Percentiles rank a stretch among this genome's conserved stretches.
Conservation (phyloP, 2,329 filamentous ascomycete species). For the Thielaviopsis populi region DNA sequence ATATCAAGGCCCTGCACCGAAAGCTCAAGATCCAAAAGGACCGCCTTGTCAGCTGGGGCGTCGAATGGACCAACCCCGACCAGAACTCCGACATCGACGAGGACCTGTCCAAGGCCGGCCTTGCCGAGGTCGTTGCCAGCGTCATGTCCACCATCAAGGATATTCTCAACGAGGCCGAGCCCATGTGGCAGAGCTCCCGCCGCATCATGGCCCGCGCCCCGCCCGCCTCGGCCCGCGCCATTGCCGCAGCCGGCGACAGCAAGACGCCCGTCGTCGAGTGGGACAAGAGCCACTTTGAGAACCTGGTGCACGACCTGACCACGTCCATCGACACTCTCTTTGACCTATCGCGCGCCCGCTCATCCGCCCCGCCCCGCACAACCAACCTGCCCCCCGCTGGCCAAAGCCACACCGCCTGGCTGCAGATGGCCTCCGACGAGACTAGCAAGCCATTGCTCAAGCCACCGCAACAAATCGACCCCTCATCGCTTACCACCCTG, state of each 20-base stretch:
- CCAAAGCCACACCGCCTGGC: constrained; percentile 19
- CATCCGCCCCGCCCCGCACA: constrained; percentile 26
- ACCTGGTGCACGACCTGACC: constrained; percentile 58
- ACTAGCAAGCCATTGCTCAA: constrained; percentile 41
- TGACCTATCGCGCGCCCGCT: constrained; percentile 54
- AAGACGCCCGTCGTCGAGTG: constrained; percentile 45
- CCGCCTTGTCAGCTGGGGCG: constrained; percentile 61
- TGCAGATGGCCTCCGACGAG: constrained; percentile 27
- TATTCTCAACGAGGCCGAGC: constrained; percentile 60
- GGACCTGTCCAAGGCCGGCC: constrained; percentile 53
- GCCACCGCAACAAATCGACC: constrained; percentile 45
- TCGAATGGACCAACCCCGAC: constrained; percentile 62
- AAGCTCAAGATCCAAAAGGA: constrained; percentile 71
- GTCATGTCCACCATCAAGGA: constrained; percentile 71
- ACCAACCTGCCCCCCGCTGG: background rate
- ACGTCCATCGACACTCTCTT: constrained; percentile 67
- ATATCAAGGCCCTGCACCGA: constrained; percentile 56
- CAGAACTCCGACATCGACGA: constrained; percentile 57
- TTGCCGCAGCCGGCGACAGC: constrained; percentile 31
- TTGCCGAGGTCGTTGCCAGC: constrained; percentile 63
- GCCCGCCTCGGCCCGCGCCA: background rate
- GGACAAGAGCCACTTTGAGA: constrained; percentile 60
- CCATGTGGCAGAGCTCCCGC: constrained; percentile 48
- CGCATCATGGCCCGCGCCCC: background rate
- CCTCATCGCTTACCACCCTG: constrained; percentile 36